phyloP scores from a whole-genome alignment of 108 stramenopile species.

The Fragilariopsis cylindrus region DNA sequence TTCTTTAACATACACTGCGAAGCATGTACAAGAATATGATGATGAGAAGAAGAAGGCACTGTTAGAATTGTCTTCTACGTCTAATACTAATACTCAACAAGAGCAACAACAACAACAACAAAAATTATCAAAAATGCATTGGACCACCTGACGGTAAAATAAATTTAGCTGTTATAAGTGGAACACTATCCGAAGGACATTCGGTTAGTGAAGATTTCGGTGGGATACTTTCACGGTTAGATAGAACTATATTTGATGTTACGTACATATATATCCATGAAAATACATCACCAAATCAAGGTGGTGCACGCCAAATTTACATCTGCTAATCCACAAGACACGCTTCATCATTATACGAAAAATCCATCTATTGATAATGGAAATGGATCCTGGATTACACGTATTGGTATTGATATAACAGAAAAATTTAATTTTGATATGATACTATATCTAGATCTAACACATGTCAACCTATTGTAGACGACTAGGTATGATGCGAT shows the following conservation, averaged over 20 bases:
- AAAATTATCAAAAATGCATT: not conserved
- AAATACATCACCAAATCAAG: not conserved
- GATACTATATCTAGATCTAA: constrained; percentile 38
- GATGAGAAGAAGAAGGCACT: not conserved
- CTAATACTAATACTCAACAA: not conserved
- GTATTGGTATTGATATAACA: not conserved
- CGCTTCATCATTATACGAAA: constrained; percentile 13
- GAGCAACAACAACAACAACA: not conserved
- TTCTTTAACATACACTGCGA: constrained; percentile 16
- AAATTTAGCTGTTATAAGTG: constrained; percentile 24
- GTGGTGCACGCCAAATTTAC: constrained; percentile 11
- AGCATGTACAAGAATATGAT: not conserved
- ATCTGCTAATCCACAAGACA: constrained; percentile 13
- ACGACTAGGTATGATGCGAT: constrained; percentile 30
- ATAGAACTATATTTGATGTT: constrained; percentile 29
- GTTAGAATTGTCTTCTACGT: not conserved
- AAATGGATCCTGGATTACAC: not conserved
- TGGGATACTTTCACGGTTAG: constrained; percentile 31
- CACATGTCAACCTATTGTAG: constrained; percentile 28
- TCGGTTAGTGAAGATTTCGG: constrained; percentile 34
- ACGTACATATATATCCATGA: constrained; percentile 17
- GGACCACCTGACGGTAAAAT: constrained; percentile 17
- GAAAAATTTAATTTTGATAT: constrained; percentile 34
- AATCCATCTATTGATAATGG: not conserved
- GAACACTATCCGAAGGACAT: constrained; percentile 14